Conservation (phyloP, 139 green algal species). For the Ettlia oleoabundans region DNA sequence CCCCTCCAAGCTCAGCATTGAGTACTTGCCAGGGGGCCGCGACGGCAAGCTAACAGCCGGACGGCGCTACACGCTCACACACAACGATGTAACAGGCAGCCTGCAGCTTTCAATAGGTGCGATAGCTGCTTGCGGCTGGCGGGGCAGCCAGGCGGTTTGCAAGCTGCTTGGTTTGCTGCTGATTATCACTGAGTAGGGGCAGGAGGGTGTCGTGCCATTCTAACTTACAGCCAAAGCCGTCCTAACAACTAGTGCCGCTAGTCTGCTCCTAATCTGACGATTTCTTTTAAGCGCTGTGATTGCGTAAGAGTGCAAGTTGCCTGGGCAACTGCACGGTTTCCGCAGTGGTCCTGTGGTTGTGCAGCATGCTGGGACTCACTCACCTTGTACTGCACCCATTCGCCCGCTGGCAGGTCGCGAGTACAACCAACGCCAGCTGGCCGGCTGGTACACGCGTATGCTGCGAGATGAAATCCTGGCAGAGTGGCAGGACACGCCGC, state of each 20-base stretch:
- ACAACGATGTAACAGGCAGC: conserved; percentile 90
- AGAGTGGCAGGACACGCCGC: conserved; percentile 70
- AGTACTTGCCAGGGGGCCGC: conserved; percentile 45
- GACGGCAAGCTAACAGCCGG: background rate
- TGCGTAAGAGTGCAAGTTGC: no score
- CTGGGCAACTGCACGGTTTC: no score
- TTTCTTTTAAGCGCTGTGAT: no score
- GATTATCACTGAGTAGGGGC: no score
- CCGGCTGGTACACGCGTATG: conserved; percentile 73
- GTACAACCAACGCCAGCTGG: conserved; percentile 84
- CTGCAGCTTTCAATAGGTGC: conserved; percentile 75
- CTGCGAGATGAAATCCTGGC: conserved; percentile 86
- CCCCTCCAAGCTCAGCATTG: conserved; percentile 69
- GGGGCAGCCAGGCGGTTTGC: no score
- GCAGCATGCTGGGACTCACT: no score
- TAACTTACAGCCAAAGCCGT: no score
- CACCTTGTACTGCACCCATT: background rate
- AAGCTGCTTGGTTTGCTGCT: no score
- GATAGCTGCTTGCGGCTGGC: no score
- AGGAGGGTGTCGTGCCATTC: no score
- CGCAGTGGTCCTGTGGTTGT: no score
- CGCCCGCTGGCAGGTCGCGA: conserved; percentile 48
- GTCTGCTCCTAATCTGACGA: background rate
- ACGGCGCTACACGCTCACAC: conserved; percentile 89
- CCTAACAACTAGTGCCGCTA: no score